Evolutionary conservation across 202 grass and related monocot genomes (phyloP), one percentile per base, ranked within the genome.

Genomic region (Digitaria exilis): DNA sequence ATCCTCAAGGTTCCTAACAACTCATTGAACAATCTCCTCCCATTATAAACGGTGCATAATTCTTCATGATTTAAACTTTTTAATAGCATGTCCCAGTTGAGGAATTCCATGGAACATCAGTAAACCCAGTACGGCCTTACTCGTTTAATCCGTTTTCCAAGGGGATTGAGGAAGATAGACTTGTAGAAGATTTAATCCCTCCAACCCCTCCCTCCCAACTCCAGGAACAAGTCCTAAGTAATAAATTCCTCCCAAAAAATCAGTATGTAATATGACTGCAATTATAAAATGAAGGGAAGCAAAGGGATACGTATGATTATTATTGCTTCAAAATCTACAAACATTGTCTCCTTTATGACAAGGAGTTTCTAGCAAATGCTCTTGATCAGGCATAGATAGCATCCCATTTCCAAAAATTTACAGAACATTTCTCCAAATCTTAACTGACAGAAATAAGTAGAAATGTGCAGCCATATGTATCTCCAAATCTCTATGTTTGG

Each of bases 361-460:
- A 54, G 31, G 76, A n/a, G 25, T 44, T 19, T 76, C 42, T 37
- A 69, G 12, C 79, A 25, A 25, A 68, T 50, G 60, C 48, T 69
- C 52, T 34, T 69, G 52, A 52, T 26, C 24, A 79, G 19, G 25
- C 2, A 69, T 43, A 60, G 30, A n/a, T n/a, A n/a, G n/a, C n/a
- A n/a, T n/a, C n/a, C n/a, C 8, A 7, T 39, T n/a, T n/a, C n/a
- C 7, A 79, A 66, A 21, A 63, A 72, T 1, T 61, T 14, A 52
- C 57, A 65, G n/a, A 83, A 31, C 6, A 13, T 22, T 71, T 78
- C 2, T 78, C 73, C 30, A 61, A 11, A 77, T 29, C 29, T 31
- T 65, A 48, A 51, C 17, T 6, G 1, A 18, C 3, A 7, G 1
- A 55, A 74, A 81, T 51, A 42, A 45, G 69, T 29, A 49, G 56